These are phyloP conservation scores for Nicotiana knightiana DNA, from an alignment of 257 asterid species.

Conservation along the genomic window DNA sequence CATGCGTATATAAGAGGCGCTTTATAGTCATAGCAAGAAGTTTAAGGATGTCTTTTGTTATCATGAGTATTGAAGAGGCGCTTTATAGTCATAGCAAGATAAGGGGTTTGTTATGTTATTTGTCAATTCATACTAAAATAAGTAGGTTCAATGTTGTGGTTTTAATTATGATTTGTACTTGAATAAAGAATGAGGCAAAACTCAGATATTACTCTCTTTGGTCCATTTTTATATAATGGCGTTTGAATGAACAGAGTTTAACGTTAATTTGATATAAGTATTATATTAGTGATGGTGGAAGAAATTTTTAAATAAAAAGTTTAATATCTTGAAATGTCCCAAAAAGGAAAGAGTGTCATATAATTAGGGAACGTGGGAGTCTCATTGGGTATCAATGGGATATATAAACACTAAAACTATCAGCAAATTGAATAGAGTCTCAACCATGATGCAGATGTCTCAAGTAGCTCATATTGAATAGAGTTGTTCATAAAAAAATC, in stretches of 20 bases:
- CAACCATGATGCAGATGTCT: background rate
- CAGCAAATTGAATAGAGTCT: background rate
- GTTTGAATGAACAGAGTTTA: no score
- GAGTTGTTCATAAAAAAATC: background rate
- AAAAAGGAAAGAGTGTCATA: background rate
- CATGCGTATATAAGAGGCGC: background rate
- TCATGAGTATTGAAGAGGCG: background rate
- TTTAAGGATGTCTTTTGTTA: background rate
- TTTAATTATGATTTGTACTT: background rate
- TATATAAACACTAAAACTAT: background rate
- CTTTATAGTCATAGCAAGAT: background rate
- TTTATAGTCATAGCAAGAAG: background rate
- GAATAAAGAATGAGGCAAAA: background rate
- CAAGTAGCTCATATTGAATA: background rate
- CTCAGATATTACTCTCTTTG: background rate
- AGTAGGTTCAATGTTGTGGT: background rate
- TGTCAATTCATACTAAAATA: background rate
- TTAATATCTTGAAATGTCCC: background rate
- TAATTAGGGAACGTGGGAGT: background rate
- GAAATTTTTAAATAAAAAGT: background rate
- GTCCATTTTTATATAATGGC: background rate
- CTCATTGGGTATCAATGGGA: background rate
- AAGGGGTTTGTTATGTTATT: background rate
- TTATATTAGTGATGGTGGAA: background rate
- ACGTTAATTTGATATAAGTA: background rate